Conservation (phyloP, 164 flowering plant genomes). For the Vitis rotundifolia region DNA sequence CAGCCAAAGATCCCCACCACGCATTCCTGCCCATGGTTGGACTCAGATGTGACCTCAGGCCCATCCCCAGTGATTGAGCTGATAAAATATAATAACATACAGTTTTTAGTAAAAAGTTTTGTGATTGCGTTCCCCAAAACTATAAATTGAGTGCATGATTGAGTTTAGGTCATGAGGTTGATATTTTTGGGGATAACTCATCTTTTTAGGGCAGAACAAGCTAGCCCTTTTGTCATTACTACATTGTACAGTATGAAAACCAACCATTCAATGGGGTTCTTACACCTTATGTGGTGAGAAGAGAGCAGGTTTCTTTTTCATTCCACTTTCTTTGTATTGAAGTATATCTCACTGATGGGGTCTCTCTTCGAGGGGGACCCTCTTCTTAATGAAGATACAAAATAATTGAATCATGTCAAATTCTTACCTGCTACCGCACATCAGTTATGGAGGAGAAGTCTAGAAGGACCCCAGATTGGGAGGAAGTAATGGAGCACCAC, state of each 20-base stretch:
- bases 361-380: background rate
- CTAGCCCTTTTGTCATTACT: slow-evolving; percentile 7
- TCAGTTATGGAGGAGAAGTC: slow-evolving; percentile 6
- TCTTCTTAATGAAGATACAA: slow-evolving; percentile 1
- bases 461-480: slow-evolving; percentile 7
- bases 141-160: background rate
- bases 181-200: background rate
- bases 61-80: background rate
- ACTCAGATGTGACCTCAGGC: no score
- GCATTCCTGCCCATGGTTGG: no score
- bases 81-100: background rate
- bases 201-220: background rate
- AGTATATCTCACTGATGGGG: background rate
- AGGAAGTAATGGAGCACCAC: background rate
- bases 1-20: no score
- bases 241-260: background rate
- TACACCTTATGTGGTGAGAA: background rate
- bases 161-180: background rate
- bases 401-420: slow-evolving; percentile 2
- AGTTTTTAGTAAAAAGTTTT: background rate
- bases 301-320: background rate
- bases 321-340: background rate
- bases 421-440: slow-evolving; percentile 3
- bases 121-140: background rate
- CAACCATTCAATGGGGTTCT: slow-evolving; percentile 5